Evolutionary conservation across 23 red algal genomes (phyloP), one percentile per base, ranked within the genome.

Genomic region (Gracilaria vermiculophylla): DNA sequence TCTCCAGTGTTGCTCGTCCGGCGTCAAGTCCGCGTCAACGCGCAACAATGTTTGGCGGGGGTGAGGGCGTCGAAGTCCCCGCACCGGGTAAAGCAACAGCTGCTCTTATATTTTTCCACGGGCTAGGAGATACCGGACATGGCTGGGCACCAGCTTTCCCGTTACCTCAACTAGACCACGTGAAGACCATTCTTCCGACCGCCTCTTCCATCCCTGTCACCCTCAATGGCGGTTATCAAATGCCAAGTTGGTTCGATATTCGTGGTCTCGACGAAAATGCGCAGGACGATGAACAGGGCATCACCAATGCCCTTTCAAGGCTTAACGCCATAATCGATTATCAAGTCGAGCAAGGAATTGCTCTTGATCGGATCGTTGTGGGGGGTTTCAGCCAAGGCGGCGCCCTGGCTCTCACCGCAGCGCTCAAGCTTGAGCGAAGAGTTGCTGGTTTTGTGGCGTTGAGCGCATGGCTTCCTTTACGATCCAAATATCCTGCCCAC

Each of bases 331-430:
- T 95, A 10, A 85, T 98, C 47, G 89, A 95, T 16, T 64, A 71
- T 10, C 88, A 95, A 67, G 51, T 91, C 39, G 56, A 66, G 32
- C 52, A 55, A 21, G 92, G 96, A 61, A 89, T 95, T 20, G 86
- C 88, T n/a, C 45, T 48, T 64, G 62, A 92, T 44, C 78, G 90
- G 31, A 92, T 98, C 16, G 55, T 98, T 10, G 57, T 98, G 27
- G 96, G 88, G 32, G 96, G 96, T 24, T 98, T 98, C 42, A 83
- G 72, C 24, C 96, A 98, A 80, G 96, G 96, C 57, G 93, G 96
- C 64, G 96, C 96, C 34, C 32, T 98, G 31, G 94, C 96, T 49
- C 82, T 98, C 41, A 86, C 88, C 39, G 77, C 67, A 15, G 74
- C 65, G 53, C 73, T 95, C 5, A 88, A 78, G 49, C 52, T 77